Conservation (phyloP, 371 early-diverging fungal genomes). For the Zopfochytrium polystomum region DNA sequence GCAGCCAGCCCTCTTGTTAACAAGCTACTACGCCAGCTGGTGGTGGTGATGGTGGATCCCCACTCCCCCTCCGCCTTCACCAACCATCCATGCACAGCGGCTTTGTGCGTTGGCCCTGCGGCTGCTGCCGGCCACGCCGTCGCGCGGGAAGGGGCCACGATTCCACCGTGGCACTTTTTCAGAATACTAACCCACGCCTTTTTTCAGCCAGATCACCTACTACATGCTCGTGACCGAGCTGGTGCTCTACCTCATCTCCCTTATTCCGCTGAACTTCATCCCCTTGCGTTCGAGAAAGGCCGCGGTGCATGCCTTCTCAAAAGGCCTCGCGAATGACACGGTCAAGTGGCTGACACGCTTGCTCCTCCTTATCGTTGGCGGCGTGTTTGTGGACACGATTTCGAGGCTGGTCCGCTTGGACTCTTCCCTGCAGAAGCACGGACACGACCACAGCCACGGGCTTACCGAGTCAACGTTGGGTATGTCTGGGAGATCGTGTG, state of each 20-base stretch:
- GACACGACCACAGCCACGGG: slow-evolving; percentile 18
- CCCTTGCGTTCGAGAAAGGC: slow-evolving; percentile 35
- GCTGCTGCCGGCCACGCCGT: background rate
- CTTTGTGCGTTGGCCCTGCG: background rate
- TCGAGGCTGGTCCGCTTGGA: slow-evolving; percentile 31
- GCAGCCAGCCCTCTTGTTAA: no score
- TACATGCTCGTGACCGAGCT: slow-evolving; percentile 33
- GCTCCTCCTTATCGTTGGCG: slow-evolving; percentile 34
- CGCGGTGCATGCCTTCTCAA: slow-evolving; percentile 22
- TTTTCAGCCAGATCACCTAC: slow-evolving; percentile 38
- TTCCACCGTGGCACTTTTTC: no score
- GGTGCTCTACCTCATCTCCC: slow-evolving; percentile 28
- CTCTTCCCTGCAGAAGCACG: slow-evolving; percentile 17
- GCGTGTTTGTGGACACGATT: slow-evolving; percentile 40
- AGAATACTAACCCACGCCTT: no score
- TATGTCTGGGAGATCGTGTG: background rate
- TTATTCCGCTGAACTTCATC: slow-evolving; percentile 38
- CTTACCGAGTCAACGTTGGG: slow-evolving; percentile 1
- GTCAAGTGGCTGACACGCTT: slow-evolving; percentile 39
- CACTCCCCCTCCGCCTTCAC: no score
- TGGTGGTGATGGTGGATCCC: no score
- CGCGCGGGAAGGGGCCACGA: background rate
- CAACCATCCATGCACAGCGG: no score
- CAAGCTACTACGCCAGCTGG: no score
- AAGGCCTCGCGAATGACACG: slow-evolving; percentile 23